Evolutionary conservation across 306 rosid genomes (phyloP).

Genomic region (Prunus armeniaca): DNA sequence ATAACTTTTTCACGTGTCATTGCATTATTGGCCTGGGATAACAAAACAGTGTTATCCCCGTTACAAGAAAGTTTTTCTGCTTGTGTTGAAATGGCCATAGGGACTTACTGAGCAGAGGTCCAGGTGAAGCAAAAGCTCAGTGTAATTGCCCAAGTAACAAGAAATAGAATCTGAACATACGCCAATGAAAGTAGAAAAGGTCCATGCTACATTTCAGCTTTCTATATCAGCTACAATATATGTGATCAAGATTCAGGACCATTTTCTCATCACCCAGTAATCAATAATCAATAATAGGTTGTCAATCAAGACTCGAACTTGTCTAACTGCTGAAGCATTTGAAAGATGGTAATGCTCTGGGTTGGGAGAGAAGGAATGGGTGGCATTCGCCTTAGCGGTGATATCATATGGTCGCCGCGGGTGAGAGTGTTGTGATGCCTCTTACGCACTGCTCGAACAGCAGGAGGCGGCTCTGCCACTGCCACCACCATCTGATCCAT

Average conservation of each 20-base stretch:
- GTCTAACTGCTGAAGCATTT: conserved; percentile 80
- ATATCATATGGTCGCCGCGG: conserved; percentile 46
- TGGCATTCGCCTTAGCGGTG: conserved; percentile 62
- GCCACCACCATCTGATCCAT: conserved; percentile 24
- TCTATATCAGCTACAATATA: conserved; percentile 22
- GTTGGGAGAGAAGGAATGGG: conserved; percentile 44
- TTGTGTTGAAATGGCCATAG: too few species aligned
- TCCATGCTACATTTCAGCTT: conserved; percentile 25
- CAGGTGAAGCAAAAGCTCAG: too few species aligned
- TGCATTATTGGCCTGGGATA: too few species aligned
- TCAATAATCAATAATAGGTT: not conserved
- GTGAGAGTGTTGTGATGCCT: conserved; percentile 87
- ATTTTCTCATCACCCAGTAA: conserved; percentile 14
- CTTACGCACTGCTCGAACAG: conserved; percentile 68
- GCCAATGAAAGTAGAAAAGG: conserved; percentile 3
- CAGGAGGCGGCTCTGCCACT: conserved; percentile 14
- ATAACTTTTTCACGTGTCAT: too few species aligned
- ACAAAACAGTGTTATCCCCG: too few species aligned
- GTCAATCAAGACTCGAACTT: conserved; percentile 57
- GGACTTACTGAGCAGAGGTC: too few species aligned
- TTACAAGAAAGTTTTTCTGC: too few species aligned
- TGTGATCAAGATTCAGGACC: conserved; percentile 16
- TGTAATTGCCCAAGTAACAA: not conserved
- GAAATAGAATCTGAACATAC: not conserved
- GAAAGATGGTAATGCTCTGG: conserved; percentile 68